These are phyloP conservation scores for Pachysandra terminalis DNA, from an alignment of 164 flowering plant species.

Conservation along the genomic window DNA sequence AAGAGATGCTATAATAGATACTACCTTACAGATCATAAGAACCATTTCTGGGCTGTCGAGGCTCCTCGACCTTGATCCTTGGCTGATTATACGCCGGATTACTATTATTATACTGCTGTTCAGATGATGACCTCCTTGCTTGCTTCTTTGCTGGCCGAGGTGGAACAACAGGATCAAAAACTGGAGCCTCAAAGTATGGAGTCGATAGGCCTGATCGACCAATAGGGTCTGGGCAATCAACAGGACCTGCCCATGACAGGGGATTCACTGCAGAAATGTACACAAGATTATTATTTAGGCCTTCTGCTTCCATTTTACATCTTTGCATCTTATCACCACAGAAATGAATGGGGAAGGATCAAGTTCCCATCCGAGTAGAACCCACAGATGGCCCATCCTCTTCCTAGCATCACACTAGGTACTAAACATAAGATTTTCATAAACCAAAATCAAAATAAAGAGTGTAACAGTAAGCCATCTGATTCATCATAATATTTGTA, in stretches of 20 bases:
- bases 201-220: not conserved
- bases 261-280: conserved; percentile 10
- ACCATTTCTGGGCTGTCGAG: not conserved
- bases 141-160: conserved; percentile 7
- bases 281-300: not conserved
- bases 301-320: no score
- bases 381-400: no score
- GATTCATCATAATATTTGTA: no score
- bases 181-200: not conserved
- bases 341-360: no score
- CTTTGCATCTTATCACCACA: no score
- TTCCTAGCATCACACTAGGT: no score
- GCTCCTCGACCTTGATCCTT: no score
- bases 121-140: conserved; percentile 5
- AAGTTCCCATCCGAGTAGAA: no score
- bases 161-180: not conserved
- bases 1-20: not conserved
- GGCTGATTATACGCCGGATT: no score
- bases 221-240: not conserved
- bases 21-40: not conserved
- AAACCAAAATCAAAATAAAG: no score
- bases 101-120: not conserved
- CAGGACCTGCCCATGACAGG: conserved; percentile 11
- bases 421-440: no score
- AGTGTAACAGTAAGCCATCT: no score